Base-by-base conservation (phyloP, 768 basidiomycete genomes). In the Xerocomellus intermedius region DNA sequence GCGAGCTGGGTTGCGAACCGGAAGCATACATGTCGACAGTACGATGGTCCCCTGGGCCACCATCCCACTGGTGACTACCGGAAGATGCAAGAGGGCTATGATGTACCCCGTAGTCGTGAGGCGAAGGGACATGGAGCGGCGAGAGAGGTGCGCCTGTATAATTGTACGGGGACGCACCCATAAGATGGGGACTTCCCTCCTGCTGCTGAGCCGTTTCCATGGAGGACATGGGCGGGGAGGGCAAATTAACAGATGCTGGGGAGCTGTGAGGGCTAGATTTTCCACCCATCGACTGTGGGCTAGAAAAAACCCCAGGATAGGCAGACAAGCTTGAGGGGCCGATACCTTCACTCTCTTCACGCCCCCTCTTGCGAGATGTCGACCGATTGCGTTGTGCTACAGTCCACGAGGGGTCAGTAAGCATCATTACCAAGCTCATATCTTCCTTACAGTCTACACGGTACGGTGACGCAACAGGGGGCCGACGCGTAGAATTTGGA, bases 201-300 rank as follows among this genome's bases (percentile, higher is more conserved):
- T 76, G 74, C 17, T 68, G 67, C 22, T 73, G 71, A 2, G 76
- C 68, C 24, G 77, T 70, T 52, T 83, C 83, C 38, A 77, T 63
- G 13, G 73, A 74, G 22, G 83, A 74, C 67, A 81, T 82, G 7
- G 83, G 73, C 16, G 89, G 89, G 4, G 89, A 91, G 4, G 89
- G 86, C 26, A 86, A 72, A 68, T 85, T 85, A 14, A 77, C 81
- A 13, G 89, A 91, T 3, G 82, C 82, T 2, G 89, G 89, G 14
- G 89, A 91, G 65, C 89, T 86, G 61, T 89, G 87, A 8, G 84
- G 77, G 65, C 87, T 89, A 10, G 79, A 73, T 39, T 69, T 78
- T 13, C 77, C 67, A 24, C 72, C 71, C 16, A 73, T 65, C 24
- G 77, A 73, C 7, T 75, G 75, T 10, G 85, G 82, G 53, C 81